Base-by-base conservation (phyloP, 768 basidiomycete species). In the Sarcodon sp. region DNA sequence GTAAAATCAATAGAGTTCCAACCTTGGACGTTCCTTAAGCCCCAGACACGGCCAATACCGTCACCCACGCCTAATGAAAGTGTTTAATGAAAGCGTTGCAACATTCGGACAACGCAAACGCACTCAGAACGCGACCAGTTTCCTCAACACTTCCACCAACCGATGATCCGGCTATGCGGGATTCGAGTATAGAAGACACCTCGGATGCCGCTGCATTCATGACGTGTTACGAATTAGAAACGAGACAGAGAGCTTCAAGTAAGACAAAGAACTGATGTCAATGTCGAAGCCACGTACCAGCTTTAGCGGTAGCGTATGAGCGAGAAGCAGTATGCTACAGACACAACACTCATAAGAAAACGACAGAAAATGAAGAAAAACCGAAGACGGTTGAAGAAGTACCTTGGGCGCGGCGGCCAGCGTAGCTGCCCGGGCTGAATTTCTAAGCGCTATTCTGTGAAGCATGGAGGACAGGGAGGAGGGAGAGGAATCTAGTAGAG, bases 11-110 rank as follows among this genome's bases (percentile, higher is more conserved):
- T 8, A 41, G 32, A 36, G 34, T 47, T 59, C 68, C 50, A 59
- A 91, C 90, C 91, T 74, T 98, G 96, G 61, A 99, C 96, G 66
- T 99, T 99, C 71, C 71, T 85, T 63, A 99, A 80, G 74, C 96
- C 96, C 82, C 93, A 97, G 61, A 99, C 93, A 80, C 96, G 93
- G 66, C 86, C 89, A 59, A 93, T 94, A 92, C 96, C 96, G 71
- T 99, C 96, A 89, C 93, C 92, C 61, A 96, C 92, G 69, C 91
- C 91, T 94, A 56, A 16, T 31, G 44, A 50, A 56, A 21, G 55
- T 55, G 43, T 47, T 55, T 13, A 61, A 50, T 44, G 47, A 53
- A 54, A 53, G 54, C 61, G 53, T 64, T 33, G 32, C 43, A 35
- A 57, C 37, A 4, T 36, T 39, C 44, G 34, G 16, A 53, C 32